Conservation (phyloP, 257 asterid genomes). For the Solanum raphanifolium region DNA sequence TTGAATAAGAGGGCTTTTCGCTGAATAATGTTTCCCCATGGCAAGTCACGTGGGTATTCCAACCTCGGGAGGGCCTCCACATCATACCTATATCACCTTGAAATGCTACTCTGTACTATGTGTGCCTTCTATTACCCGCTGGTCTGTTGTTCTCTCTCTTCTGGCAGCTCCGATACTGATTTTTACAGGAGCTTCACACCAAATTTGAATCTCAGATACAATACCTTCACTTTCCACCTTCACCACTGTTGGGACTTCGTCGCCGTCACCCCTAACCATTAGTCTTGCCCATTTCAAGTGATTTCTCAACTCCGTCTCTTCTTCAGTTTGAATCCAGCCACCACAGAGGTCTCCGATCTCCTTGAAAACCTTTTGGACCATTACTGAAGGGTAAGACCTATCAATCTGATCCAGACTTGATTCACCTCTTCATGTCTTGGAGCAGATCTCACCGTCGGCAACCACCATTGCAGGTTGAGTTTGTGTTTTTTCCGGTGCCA, state of each 20-base stretch:
- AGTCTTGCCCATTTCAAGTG: not conserved
- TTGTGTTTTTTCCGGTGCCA: not conserved
- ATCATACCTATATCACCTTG: not conserved
- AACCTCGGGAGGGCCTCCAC: not conserved
- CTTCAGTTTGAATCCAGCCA: not conserved
- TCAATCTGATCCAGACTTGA: not conserved
- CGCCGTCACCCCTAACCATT: not conserved
- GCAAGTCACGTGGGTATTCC: not conserved
- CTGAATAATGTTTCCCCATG: not conserved
- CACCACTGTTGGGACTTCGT: not conserved
- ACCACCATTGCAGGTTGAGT: not conserved
- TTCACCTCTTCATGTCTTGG: not conserved
- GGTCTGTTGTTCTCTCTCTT: not conserved
- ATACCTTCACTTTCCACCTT: not conserved
- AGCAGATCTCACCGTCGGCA: not conserved
- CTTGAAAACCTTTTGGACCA: not conserved
- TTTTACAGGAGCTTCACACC: not conserved
- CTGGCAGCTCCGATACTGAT: not conserved
- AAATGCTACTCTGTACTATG: not conserved
- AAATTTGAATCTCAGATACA: not conserved
- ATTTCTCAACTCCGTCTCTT: not conserved
- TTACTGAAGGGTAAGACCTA: not conserved
- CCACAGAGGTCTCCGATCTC: not conserved
- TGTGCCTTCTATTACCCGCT: not conserved
- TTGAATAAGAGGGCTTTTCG: not conserved